These are phyloP conservation scores for Yamadazyma pseudoaaseri DNA, from an alignment of 1,139 yeast species.

Conservation along the genomic window DNA sequence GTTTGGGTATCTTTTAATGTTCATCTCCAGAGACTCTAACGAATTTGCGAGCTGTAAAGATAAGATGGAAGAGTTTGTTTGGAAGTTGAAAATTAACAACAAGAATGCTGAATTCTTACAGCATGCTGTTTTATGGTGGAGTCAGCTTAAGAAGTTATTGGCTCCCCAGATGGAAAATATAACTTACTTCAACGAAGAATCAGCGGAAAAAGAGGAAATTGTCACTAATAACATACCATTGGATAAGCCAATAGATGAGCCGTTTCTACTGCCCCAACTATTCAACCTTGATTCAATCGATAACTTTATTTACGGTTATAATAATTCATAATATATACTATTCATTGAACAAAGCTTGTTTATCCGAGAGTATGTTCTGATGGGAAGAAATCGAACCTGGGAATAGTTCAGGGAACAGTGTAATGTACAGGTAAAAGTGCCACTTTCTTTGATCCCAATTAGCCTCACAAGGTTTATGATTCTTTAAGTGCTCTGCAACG, in stretches of 20 bases:
- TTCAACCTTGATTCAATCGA: constrained; percentile 12
- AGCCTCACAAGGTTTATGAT: constrained; percentile 29
- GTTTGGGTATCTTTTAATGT: constrained; percentile 12
- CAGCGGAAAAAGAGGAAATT: neutral
- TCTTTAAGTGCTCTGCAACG: constrained; percentile 23
- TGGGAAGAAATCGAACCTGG: constrained; percentile 27
- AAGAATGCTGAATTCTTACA: constrained; percentile 16
- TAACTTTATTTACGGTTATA: constrained; percentile 11
- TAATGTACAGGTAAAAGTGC: constrained; percentile 33
- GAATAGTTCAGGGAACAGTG: constrained; percentile 33
- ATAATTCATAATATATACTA: constrained; percentile 3
- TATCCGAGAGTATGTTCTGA: neutral
- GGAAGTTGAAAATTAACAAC: constrained; percentile 15
- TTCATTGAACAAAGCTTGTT: constrained; percentile 1
- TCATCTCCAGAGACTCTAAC: constrained; percentile 8
- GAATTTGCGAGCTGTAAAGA: constrained; percentile 13
- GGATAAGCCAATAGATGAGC: constrained; percentile 4
- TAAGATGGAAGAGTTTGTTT: constrained; percentile 13
- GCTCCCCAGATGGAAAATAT: constrained; percentile 4
- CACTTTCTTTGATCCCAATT: constrained; percentile 44
- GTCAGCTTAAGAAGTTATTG: constrained; percentile 7
- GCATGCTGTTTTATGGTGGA: constrained; percentile 16
- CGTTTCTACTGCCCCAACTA: constrained; percentile 13
- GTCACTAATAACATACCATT: neutral
- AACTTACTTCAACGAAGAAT: constrained; percentile 7